Evolutionary conservation across 768 basidiomycete genomes (phyloP), one percentile per base, ranked within the genome.

Genomic region (Agaricus blazei): DNA sequence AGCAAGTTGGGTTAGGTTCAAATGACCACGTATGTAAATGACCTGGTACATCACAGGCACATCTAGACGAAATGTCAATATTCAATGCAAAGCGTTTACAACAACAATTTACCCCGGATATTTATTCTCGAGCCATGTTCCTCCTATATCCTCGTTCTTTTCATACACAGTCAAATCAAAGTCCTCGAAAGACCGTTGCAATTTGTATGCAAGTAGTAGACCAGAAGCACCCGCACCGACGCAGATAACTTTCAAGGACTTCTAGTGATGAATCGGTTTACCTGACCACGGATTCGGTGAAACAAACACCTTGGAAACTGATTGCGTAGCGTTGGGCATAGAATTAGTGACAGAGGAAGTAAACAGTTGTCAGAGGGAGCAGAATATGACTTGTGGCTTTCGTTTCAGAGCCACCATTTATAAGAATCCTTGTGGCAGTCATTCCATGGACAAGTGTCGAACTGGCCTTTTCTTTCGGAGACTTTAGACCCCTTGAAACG

Each of bases 141-240:
- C 19, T 19, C 19, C 19, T 19, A 19, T 19, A 19, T 19, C 19
- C 19, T 19, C 19, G 19, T 19, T 19, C 19, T 19, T 19, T 19
- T 19, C 19, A 19, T 19, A 19, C 19, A 19, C 19, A 19, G 19
- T 19, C 19, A 19, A 19, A 19, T 19, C 19, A 19, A 19, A 19
- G 19, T 19, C 19, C 19, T 19, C 19, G 19, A 19, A 19, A 19
- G 19, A 19, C 19, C 69, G 67, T 54, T 72, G 71, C 4, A 72
- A 60, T 51, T 70, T 71, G 61, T 72, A 71, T 1, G 66, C 65
- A n/a, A 66, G 54, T 23, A 66, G 47, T 5, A 72, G 64, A 12
- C 69, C 70, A 19, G 71, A 72, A 11, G 69, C 70, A 23, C 70
- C 71, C 12, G 69, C 70, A 12, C 71, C 70, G 14, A 71, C 62